Evolutionary conservation across 176 grass and related monocot genomes (phyloP), one percentile per base, ranked within the genome.

Genomic region (Triticum dicoccoides): DNA sequence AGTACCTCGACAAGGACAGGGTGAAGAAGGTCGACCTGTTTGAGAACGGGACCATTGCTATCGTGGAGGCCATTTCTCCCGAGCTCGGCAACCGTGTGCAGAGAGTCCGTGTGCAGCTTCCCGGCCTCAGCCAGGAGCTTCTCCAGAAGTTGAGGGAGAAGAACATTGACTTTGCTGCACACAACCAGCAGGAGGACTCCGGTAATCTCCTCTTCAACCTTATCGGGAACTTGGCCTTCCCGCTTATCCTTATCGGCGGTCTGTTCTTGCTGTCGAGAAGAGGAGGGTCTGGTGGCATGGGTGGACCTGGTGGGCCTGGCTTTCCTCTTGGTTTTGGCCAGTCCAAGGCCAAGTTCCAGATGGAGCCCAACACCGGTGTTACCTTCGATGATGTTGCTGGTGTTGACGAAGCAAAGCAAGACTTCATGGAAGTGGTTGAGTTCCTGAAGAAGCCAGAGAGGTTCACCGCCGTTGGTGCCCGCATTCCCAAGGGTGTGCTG

Each of bases 361-460:
- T 98, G 96, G 96, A 98, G 65, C 96, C 96, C 37, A 98, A 98
- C 86, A 98, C 96, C 65, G 96, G 96, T 63, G 93, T 98, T 65
- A 96, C 96, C 10, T 98, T 98, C 44, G 93, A 95, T 88, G 96
- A 98, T 82, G 96, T 98, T 39, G 96, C 96, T 80, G 96, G 96
- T 1, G 96, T 98, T 0, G 96, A 98, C 30, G 96, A 98, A 69
- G 96, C 96, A 25, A 98, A 98, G 45, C 96, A 98, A 58, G 93
- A 98, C 80, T 98, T 98, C 69, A 98, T 98, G 96, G 96, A 98
- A 85, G 96, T 98, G 20, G 96, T 98, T 5, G 96, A 98, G 84
- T 96, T 98, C 85, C 84, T 98, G 88, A 98, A 98, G 90, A 98
- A 88, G 66, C 96, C 96, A 3, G 96, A 98, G 87, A 95, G 93